These are phyloP conservation scores for Pseudopithomyces chartarum DNA, from an alignment of 2,329 filamentous ascomycete genomes.

Conservation along the genomic window DNA sequence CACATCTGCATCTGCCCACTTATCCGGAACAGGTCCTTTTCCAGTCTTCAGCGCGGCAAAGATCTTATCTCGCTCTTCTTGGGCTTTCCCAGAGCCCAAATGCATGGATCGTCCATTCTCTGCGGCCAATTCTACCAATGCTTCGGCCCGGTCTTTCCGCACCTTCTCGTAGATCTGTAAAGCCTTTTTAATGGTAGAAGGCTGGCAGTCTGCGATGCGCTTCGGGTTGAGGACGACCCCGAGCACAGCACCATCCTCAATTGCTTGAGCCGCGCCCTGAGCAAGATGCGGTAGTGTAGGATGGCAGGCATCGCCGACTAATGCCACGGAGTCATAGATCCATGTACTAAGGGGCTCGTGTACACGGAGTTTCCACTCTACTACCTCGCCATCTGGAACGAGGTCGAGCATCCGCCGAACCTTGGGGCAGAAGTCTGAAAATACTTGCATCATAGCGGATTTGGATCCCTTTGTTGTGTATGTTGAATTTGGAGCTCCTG, in stretches of 20 bases:
- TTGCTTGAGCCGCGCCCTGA: conserved; percentile 68
- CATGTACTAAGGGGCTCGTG: conserved; percentile 67
- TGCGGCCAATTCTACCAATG: conserved; percentile 61
- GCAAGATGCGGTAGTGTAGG: conserved; percentile 68
- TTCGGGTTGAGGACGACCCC: conserved; percentile 56
- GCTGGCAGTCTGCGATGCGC: conserved; percentile 49
- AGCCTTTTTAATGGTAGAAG: conserved; percentile 56
- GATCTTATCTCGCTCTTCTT: conserved; percentile 62
- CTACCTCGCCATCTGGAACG: conserved; percentile 67
- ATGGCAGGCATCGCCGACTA: conserved; percentile 66
- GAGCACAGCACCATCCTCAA: conserved; percentile 66
- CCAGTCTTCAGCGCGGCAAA: conserved; percentile 55
- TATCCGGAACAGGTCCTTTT: conserved; percentile 54
- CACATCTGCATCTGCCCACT: conserved; percentile 59
- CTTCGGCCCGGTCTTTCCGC: conserved; percentile 61
- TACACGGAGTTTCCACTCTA: conserved; percentile 69
- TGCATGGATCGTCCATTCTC: conserved; percentile 60
- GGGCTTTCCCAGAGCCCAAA: conserved; percentile 62
- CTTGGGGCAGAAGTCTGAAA: conserved; percentile 64
- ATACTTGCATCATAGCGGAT: conserved; percentile 64
- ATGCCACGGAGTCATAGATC: conserved; percentile 58
- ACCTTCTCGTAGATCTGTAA: conserved; percentile 62
- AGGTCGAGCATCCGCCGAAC: conserved; percentile 65
- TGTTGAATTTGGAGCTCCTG: conserved; percentile 60
- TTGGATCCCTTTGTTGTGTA: conserved; percentile 69